phyloP scores from a whole-genome alignment of 306 rosid genomes.

The Cicer arietinum region DNA sequence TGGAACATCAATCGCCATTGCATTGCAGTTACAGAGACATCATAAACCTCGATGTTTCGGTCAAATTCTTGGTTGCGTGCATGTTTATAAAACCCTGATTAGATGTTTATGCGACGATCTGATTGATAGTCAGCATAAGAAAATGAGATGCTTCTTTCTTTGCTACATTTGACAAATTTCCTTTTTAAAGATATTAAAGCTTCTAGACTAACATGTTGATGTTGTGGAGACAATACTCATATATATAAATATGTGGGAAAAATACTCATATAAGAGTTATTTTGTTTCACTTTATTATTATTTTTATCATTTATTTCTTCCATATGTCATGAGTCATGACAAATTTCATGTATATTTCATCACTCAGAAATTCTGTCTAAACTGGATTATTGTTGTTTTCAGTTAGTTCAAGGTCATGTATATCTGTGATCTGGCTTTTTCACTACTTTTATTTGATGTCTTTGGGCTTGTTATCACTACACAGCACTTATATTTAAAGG shows the following conservation, averaged over 20 bases:
- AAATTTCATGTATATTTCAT: slow-evolving; percentile 2
- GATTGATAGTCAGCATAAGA: neutral
- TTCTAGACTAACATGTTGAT: neutral
- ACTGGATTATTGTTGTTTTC: slow-evolving; percentile 11
- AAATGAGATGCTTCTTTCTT: neutral
- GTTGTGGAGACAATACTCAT: neutral
- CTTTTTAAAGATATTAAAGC: neutral
- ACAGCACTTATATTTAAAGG: neutral
- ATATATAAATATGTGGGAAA: neutral
- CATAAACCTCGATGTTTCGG: neutral
- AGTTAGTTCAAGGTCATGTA: neutral
- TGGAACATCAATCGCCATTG: neutral
- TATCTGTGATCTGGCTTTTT: neutral
- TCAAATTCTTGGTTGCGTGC: neutral
- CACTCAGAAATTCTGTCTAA: neutral
- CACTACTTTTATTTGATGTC: neutral
- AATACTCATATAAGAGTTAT: neutral
- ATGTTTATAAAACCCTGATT: neutral
- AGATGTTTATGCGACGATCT: neutral
- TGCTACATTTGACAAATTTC: neutral
- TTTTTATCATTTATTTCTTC: neutral
- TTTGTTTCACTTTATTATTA: neutral
- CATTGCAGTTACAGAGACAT: neutral
- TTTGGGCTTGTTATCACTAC: neutral
- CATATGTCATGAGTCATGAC: slow-evolving; percentile 1